Evolutionary conservation across 192 early-diverging fungal genomes (phyloP).

Genomic region (Backusella macrospora): DNA sequence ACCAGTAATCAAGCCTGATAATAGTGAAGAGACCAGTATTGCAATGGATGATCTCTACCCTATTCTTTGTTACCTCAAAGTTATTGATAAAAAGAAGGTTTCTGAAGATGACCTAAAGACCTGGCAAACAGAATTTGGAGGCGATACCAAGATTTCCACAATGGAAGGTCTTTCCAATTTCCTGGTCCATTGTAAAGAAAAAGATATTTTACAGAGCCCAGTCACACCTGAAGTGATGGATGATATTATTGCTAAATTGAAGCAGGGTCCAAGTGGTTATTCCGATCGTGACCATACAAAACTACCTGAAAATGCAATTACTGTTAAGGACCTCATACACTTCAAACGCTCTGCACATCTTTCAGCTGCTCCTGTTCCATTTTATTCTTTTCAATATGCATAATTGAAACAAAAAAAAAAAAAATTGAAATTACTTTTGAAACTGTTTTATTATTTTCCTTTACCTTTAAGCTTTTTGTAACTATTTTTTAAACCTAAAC

Average conservation of each 20-base stretch:
- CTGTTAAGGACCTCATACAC: conserved; percentile 49
- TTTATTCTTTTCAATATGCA: conserved; percentile 21
- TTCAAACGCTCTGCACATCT: conserved; percentile 54
- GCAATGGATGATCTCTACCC: conserved; percentile 7
- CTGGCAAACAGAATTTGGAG: neutral
- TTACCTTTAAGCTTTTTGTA: neutral
- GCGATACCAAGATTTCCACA: conserved; percentile 1
- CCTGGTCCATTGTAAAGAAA: neutral
- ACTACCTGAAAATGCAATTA: conserved; percentile 41
- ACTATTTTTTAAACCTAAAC: neutral
- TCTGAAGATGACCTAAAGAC: conserved; percentile 1
- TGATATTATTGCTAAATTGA: neutral
- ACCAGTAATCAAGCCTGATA: neutral
- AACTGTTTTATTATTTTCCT: neutral
- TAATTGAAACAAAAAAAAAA: neutral
- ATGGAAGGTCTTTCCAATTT: neutral
- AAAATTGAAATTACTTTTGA: neutral
- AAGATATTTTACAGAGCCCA: neutral
- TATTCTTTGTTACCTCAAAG: neutral
- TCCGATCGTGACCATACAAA: conserved; percentile 32
- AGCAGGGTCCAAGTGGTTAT: conserved; percentile 2
- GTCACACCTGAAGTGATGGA: neutral
- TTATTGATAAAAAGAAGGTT: neutral
- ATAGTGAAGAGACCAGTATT: neutral
- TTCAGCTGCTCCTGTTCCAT: conserved; percentile 47